Evolutionary conservation across 2,329 filamentous ascomycete species (phyloP).

Genomic region (Pleurostoma richardsiae): DNA sequence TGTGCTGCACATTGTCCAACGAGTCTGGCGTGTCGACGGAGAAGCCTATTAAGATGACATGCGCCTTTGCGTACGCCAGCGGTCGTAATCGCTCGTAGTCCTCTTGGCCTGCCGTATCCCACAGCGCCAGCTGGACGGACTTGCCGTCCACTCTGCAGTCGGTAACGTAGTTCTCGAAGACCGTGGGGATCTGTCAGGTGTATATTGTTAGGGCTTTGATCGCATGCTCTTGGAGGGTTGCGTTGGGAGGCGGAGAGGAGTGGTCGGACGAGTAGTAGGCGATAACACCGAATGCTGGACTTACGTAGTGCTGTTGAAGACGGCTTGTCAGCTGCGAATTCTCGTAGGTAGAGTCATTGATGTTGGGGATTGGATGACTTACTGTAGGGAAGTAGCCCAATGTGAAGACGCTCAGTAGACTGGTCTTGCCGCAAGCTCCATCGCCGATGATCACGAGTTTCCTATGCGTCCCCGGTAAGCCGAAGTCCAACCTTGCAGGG

Average conservation of each 20-base stretch:
- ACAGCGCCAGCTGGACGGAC: conserved; percentile 94
- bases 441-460: conserved; percentile 97
- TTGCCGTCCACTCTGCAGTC: conserved; percentile 98
- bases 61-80: conserved; percentile 92
- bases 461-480: conserved; percentile 39
- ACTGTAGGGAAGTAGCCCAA: conserved; percentile 97
- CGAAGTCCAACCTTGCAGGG: background rate
- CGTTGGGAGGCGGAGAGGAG: background rate
- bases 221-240: too few relatives aligned
- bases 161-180: conserved; percentile 99
- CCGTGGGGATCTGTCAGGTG: conserved; percentile 72
- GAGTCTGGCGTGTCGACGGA: conserved; percentile 94
- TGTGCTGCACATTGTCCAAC: conserved; percentile 95
- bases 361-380: conserved; percentile 33
- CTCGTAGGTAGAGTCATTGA: conserved; percentile 2
- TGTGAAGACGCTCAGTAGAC: conserved; percentile 94
- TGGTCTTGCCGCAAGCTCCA: conserved; percentile 97
- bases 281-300: conserved; percentile 13
- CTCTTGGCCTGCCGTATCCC: conserved; percentile 99
- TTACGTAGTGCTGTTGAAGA: conserved; percentile 51
- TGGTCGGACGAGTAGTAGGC: too few relatives aligned
- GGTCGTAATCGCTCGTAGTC: conserved; percentile 95
- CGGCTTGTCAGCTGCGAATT: conserved; percentile 18
- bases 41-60: conserved; percentile 95
- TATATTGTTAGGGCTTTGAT: background rate